These are phyloP conservation scores for Gypsophila paniculata DNA, from an alignment of 179 eudicot genomes.

Conservation along the genomic window DNA sequence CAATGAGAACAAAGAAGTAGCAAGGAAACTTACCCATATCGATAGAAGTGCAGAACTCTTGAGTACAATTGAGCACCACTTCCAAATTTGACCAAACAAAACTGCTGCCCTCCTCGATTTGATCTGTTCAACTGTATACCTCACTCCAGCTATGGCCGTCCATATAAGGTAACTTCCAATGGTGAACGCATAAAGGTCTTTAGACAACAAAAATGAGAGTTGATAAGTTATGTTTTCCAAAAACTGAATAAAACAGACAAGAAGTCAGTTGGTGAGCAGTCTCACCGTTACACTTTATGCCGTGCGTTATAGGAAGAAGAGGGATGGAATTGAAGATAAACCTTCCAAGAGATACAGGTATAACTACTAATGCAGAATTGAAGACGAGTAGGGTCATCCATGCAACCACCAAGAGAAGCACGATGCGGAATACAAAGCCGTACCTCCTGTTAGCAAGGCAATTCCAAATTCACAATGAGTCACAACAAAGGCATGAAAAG, in stretches of 20 bases:
- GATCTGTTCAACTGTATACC: conserved; percentile 73
- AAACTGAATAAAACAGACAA: background rate
- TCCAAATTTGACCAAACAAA: conserved; percentile 69
- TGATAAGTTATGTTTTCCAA: background rate
- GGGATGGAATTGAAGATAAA: conserved; percentile 76
- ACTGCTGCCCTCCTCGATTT: conserved; percentile 62
- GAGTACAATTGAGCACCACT: conserved; percentile 79
- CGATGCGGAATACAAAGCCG: conserved; percentile 80
- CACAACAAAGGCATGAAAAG: background rate
- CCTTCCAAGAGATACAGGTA: conserved; percentile 83
- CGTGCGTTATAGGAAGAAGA: conserved; percentile 82
- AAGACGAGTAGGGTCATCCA: conserved; percentile 94
- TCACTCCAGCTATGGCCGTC: conserved; percentile 81
- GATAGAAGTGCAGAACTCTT: conserved; percentile 79
- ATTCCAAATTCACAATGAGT: conserved; percentile 12
- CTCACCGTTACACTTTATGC: conserved; percentile 95
- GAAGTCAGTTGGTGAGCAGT: conserved; percentile 17
- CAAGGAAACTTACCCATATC: conserved; percentile 64
- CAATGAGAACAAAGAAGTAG: conserved; percentile 3
- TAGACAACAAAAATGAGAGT: conserved; percentile 2
- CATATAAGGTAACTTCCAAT: conserved; percentile 95
- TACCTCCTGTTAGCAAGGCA: conserved; percentile 48
- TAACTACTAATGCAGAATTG: conserved; percentile 69
- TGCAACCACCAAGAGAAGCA: conserved; percentile 77
- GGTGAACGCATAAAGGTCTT: conserved; percentile 87